These are phyloP conservation scores for Capronia epimyces DNA, from an alignment of 2,329 filamentous ascomycete species.

Conservation along the genomic window DNA sequence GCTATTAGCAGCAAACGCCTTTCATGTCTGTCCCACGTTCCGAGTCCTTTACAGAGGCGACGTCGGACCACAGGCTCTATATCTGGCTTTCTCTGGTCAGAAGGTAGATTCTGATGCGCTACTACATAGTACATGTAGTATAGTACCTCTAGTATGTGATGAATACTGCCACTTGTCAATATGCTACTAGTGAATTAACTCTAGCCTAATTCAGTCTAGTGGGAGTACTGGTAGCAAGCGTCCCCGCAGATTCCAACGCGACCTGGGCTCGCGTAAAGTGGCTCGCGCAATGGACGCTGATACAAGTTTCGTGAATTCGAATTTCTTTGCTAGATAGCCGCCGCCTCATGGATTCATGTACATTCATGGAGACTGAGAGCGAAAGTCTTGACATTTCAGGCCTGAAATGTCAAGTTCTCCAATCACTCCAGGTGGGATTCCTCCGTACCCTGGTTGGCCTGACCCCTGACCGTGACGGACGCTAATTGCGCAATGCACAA, in stretches of 20 bases:
- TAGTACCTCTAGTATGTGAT: too few species aligned
- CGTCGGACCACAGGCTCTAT: too few species aligned
- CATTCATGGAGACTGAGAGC: constrained; percentile 21
- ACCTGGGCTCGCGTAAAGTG: background rate
- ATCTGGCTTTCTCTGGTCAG: too few species aligned
- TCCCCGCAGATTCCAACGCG: background rate
- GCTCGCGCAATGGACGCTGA: background rate
- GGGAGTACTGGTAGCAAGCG: too few species aligned
- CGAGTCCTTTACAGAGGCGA: too few species aligned
- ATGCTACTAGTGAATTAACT: too few species aligned
- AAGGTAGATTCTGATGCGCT: too few species aligned
- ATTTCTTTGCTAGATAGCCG: background rate
- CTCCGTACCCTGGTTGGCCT: background rate
- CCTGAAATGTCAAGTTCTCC: constrained; percentile 12
- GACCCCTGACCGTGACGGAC: background rate
- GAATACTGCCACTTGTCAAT: too few species aligned
- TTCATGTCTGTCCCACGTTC: too few species aligned
- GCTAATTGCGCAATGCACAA: constrained; percentile 22
- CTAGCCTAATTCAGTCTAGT: too few species aligned
- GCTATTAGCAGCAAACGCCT: too few species aligned
- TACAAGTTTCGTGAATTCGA: background rate
- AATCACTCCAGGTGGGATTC: constrained; percentile 9
- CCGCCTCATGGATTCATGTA: background rate
- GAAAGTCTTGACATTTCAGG: constrained; percentile 19
- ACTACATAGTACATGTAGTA: too few species aligned